Base-by-base conservation (phyloP, 306 rosid species). In the Elaeagnus macrophylla region DNA sequence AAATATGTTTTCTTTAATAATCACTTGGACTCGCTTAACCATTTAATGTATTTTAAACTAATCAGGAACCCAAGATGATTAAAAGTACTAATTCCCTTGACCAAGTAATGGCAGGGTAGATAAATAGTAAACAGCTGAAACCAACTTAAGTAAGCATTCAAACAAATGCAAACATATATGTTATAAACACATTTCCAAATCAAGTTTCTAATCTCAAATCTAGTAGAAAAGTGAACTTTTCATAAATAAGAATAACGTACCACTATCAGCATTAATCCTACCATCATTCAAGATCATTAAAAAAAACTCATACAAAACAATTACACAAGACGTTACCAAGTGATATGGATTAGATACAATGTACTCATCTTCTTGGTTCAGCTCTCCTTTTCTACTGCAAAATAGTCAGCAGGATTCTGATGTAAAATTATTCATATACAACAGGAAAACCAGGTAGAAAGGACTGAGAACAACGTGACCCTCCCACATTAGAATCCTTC, bases 281-380 rank as follows among this genome's bases (percentile, higher is more conserved):
- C 2, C 14, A 12, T 9, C 12, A 14, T 37, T 53, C 37, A 14
- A 53, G n/a, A 35, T 35, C 32, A 12, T 48, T 16, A 60, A 60
- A 48, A 53, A 51, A 67, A 42, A 56, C 37, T 48, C 41, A 42
- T 39, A 39, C 10, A 48, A 51, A 39, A 45, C 9, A 50, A 57
- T 66, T 12, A 44, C 66, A 61, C 66, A 61, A 79, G 55, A 44
- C 36, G 20, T 51, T 84, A 84, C 99, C 96, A 87, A 67, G 77
- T 91, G 96, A 82, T 91, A 91, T 2, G 99, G 99, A 71, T 87
- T 91, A 53, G 94, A 84, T 69, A 91, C 68, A 70, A 91, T 74
- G 73, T 79, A 84, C 60, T 87, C 93, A 48, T 86, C 96, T 52
- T 83, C 96, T 62, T 80, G 99, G 71, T 59, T 84, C 38, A 59